A percentile compares a stretch with the other conserved stretches of the same genome.
These are phyloP conservation scores for Ophiostoma montium DNA, from an alignment of 2,329 filamentous ascomycete species.

Conservation along the genomic window DNA sequence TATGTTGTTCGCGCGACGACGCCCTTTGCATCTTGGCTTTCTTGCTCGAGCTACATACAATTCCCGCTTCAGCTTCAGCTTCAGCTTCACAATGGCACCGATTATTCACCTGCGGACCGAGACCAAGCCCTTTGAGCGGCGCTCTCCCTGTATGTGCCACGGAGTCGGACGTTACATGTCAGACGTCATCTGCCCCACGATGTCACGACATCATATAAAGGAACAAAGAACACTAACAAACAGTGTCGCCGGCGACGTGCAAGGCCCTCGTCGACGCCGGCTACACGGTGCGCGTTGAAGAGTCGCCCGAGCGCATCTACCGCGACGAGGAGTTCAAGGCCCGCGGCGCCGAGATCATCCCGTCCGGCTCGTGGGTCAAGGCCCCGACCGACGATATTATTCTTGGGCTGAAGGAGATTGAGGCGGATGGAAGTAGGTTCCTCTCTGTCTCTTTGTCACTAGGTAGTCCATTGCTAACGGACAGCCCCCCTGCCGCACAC, in stretches of 20 bases:
- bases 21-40: neutral
- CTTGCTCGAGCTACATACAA: neutral
- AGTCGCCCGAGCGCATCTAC: constrained; percentile 51
- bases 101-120: constrained; percentile 13
- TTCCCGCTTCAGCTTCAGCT: neutral
- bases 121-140: constrained; percentile 16
- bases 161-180: too few relatives aligned
- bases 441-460: neutral
- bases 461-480: neutral
- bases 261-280: constrained; percentile 52
- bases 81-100: neutral
- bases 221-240: neutral
- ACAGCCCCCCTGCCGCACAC: constrained; percentile 53
- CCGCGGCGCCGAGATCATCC: constrained; percentile 50
- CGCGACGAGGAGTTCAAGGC: constrained; percentile 46
- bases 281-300: constrained; percentile 55
- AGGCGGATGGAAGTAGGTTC: constrained; percentile 40
- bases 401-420: constrained; percentile 65
- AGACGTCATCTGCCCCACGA: too few relatives aligned
- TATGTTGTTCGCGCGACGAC: neutral
- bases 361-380: constrained; percentile 52
- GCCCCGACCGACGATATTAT: constrained; percentile 57
- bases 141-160: constrained; percentile 12
- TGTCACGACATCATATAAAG: too few relatives aligned
- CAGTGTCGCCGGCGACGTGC: constrained; percentile 14